Percentiles rank a stretch among this genome's conserved stretches.
These are phyloP conservation scores for Xerocomus spinulosus DNA, from an alignment of 768 basidiomycete genomes.

Conservation along the genomic window DNA sequence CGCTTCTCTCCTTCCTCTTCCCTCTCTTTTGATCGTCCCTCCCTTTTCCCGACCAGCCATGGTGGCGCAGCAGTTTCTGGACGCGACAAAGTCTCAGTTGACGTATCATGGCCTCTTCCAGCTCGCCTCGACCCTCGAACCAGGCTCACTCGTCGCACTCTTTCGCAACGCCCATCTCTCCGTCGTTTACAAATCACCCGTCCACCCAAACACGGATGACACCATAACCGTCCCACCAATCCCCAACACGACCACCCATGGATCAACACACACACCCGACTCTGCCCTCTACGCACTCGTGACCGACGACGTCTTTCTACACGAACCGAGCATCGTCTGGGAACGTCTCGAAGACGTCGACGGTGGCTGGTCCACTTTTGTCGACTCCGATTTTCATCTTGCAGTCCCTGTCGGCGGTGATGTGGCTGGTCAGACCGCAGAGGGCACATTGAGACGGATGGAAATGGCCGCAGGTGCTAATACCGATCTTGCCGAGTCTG, in stretches of 20 bases:
- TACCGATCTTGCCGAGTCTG: constrained; percentile 60
- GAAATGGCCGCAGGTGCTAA: constrained; percentile 40
- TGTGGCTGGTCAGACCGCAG: constrained; percentile 68
- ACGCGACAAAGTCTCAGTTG: constrained; percentile 71
- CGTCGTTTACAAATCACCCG: constrained; percentile 65
- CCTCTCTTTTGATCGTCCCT: neutral
- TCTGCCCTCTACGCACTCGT: constrained; percentile 73
- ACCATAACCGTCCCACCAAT: too few species aligned
- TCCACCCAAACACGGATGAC: neutral
- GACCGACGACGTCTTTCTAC: constrained; percentile 77
- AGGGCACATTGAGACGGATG: constrained; percentile 49
- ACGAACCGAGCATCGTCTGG: constrained; percentile 83
- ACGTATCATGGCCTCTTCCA: constrained; percentile 87
- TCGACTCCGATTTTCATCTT: constrained; percentile 62
- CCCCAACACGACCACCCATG: too few species aligned
- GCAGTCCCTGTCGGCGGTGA: constrained; percentile 75
- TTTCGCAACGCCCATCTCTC: constrained; percentile 90
- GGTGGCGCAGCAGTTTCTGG: constrained; percentile 62
- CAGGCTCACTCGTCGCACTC: constrained; percentile 71
- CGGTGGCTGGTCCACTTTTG: constrained; percentile 70
- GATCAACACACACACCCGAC: constrained; percentile 6
- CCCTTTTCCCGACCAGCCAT: constrained; percentile 44
- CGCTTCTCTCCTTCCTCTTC: neutral
- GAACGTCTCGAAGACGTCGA: constrained; percentile 88
- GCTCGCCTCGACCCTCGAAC: constrained; percentile 48